phyloP scores from a whole-genome alignment of 495 filamentous ascomycete species.

The Penicillium cinerascens region DNA sequence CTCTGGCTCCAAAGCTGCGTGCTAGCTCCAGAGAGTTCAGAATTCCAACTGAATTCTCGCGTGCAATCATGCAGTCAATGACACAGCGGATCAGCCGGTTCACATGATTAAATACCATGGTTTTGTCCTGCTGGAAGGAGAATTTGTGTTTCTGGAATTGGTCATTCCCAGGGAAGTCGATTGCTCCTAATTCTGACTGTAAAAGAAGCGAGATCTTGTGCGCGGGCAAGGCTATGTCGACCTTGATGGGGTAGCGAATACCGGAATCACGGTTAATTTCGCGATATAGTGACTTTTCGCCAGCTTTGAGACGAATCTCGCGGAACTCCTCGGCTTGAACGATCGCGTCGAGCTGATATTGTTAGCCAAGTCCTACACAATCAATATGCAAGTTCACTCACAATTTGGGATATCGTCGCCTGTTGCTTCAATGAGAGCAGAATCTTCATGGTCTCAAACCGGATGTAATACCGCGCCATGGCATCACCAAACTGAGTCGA shows the following conservation, averaged over 20 bases:
- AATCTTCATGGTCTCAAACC: constrained; percentile 84
- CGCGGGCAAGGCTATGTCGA: constrained; percentile 61
- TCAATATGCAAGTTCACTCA: constrained; percentile 37
- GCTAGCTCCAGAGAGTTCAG: constrained; percentile 74
- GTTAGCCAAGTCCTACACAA: constrained; percentile 28
- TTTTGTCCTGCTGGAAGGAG: constrained; percentile 66
- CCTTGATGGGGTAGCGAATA: constrained; percentile 76
- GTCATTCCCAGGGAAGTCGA: constrained; percentile 66
- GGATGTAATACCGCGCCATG: constrained; percentile 91
- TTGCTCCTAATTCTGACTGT: constrained; percentile 72
- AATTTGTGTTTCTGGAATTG: constrained; percentile 58
- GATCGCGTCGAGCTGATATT: constrained; percentile 55
- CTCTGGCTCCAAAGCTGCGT: constrained; percentile 71
- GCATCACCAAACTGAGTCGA: constrained; percentile 79
- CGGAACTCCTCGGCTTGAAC: constrained; percentile 75
- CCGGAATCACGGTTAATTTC: constrained; percentile 72
- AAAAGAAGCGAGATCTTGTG: constrained; percentile 90
- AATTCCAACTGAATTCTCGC: constrained; percentile 62
- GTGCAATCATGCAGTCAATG: constrained; percentile 73
- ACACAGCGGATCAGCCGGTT: constrained; percentile 78
- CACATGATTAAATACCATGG: constrained; percentile 66
- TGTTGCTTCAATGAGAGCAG: constrained; percentile 61
- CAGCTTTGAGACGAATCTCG: constrained; percentile 69
- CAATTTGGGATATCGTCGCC: constrained; percentile 65
- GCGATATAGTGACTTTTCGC: constrained; percentile 74